Evolutionary conservation across 2,329 filamentous ascomycete genomes (phyloP), one percentile per base, ranked within the genome.

Genomic region (Colletotrichum sp.): DNA sequence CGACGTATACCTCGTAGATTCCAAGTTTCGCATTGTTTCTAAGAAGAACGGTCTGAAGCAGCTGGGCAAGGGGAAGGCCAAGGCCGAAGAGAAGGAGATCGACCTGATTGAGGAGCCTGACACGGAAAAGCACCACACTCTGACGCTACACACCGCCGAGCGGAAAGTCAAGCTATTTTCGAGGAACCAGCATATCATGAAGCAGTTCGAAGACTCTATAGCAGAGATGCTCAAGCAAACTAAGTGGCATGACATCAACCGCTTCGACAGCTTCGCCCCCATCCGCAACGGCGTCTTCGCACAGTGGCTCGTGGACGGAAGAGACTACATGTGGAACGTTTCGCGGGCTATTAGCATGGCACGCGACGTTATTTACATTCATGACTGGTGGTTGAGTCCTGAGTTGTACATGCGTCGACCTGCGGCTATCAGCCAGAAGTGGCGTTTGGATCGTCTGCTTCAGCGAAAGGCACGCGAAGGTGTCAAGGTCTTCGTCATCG

Each of bases 251-350:
- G 90, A 93, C 79, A 90, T 90, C 70, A 97, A 98, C 81, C 92
- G 97, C 22, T 98, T 98, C 82, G 94, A 94, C 80, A 98, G 96
- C 83, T 99, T 97, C 85, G 96, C 97, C 0, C 97, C 97, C 1
- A 94, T 98, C 3, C 92, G 97, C 75, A 92, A 92, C 62, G 94
- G 94, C 58, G 96, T 97, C 32, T 97, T 96, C 85, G 96, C 96
- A 3, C 96, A 98, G 81, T 98, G 96, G 96, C 91, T 99, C 10
- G 96, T 99, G 1, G 97, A 99, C 84, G 97, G 95, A 18, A 92
- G 97, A 79, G 97, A 99, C 83, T 97, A 98, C 87, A 98, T 98
- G 96, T 99, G 97, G 97, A 98, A 98, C 83, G 96, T 98, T 9
- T 98, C 96, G 13, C 92, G 96, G 78, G 97, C 97, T 15, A 97